Evolutionary conservation across 495 filamentous ascomycete genomes (phyloP), one percentile per base, ranked within the genome.

Genomic region (Penicillium ochrochloron): DNA sequence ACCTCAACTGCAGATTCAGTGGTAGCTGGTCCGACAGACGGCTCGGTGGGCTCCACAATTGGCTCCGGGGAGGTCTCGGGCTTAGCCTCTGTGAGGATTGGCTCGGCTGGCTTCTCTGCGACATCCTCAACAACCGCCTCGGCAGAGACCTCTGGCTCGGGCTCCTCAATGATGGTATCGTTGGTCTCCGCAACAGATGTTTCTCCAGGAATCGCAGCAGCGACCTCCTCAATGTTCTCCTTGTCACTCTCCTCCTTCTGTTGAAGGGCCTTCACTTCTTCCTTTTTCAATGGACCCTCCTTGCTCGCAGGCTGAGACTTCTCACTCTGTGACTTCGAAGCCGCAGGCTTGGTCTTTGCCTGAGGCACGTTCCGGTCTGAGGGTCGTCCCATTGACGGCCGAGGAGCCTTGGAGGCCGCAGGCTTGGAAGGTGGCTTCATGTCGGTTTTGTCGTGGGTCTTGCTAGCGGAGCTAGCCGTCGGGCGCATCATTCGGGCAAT

Each of bases 401-500:
- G 33, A 31, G 65, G 61, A 10, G 61, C 59, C 65, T 75, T 80
- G 9, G 69, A 52, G 17, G 71, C 55, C 14, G 68, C 42, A 9
- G 68, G 34, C 62, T 69, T 81, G 17, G 76, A 73, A 21, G 75
- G 76, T 53, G 72, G 75, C 68, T 76, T 83, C 21, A 67, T 60
- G n/a, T 86, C 83, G 1, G 82, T 70, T 75, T 92, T 94, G 2
- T 93, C 92, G 19, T 90, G 83, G 0, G 86, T 84, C 76, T 94
- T 97, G 71, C 84, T 90, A 7, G 91, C 85, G 34, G 90, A 93
- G 61, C 86, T 86, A 25, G 90, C 86, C 10, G 93, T 97, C 5
- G 93, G 93, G 12, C 92, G 86, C 92, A 92, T 97, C 93, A 97
- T 96, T 61, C 93, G 83, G 9, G 91, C 92, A 17, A 97, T 82